Evolutionary conservation across 257 asterid genomes (phyloP).

Genomic region (Nicotiana sylvestris): DNA sequence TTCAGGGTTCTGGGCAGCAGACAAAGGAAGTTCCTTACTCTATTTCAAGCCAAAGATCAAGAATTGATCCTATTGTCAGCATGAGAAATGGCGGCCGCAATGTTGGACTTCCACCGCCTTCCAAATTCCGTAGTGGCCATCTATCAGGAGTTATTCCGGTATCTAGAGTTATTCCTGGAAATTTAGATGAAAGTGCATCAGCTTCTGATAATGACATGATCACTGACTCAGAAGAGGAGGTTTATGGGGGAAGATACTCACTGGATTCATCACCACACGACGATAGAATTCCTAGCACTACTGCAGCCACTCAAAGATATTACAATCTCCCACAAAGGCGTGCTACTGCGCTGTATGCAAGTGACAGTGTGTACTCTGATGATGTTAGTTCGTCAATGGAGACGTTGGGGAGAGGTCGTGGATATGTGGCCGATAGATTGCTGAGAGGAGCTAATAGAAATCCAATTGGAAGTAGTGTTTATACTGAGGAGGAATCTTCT

Average conservation of each 20-base stretch:
- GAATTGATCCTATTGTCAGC: conserved; percentile 31
- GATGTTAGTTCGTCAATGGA: conserved; percentile 44
- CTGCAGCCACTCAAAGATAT: conserved; percentile 22
- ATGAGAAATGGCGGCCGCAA: conserved; percentile 27
- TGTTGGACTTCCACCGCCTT: conserved; percentile 39
- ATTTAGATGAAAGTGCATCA: conserved; percentile 29
- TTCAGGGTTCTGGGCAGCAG: conserved; percentile 35
- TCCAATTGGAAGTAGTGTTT: conserved; percentile 24
- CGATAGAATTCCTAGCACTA: conserved; percentile 28
- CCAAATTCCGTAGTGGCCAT: conserved; percentile 36
- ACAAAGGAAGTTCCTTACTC: conserved; percentile 28
- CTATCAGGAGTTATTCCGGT: conserved; percentile 35
- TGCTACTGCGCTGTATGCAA: conserved; percentile 22
- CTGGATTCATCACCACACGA: conserved; percentile 46
- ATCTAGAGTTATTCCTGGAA: conserved; percentile 33
- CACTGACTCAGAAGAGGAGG: conserved; percentile 38
- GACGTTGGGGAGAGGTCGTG: conserved; percentile 33
- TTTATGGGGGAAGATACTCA: conserved; percentile 40
- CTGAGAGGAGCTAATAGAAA: conserved; percentile 34
- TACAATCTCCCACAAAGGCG: conserved; percentile 20
- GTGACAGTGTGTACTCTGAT: conserved; percentile 35
- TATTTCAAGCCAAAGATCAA: conserved; percentile 22
- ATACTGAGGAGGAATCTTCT: conserved; percentile 45
- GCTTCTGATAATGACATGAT: conserved; percentile 41
- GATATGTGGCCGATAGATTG: conserved; percentile 22